Conservation (phyloP, 225 moss, liverwort and hornwort species). For the Sphagnum contortum region DNA sequence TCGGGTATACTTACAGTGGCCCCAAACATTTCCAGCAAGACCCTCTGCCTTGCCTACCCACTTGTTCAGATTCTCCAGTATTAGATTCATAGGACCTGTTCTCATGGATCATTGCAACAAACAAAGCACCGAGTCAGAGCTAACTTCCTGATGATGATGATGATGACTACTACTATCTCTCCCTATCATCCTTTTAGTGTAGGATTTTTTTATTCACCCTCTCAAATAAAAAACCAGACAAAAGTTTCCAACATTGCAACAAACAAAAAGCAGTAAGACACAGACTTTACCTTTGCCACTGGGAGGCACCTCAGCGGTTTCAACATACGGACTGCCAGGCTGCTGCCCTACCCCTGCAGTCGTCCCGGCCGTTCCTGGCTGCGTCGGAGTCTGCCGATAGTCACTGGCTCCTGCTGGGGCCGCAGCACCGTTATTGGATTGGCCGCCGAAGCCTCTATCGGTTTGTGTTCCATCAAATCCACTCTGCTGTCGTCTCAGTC, state of each 20-base stretch:
- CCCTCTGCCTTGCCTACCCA: constrained; percentile 47
- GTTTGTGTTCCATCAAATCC: constrained; percentile 8
- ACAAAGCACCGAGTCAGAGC: no score
- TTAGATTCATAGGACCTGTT: constrained; percentile 53
- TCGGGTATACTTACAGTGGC: constrained; percentile 45
- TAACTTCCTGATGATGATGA: background rate
- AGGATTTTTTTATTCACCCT: no score
- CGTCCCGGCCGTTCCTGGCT: background rate
- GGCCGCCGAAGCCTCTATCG: constrained; percentile 24
- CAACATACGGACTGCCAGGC: constrained; percentile 49
- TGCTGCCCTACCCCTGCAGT: background rate
- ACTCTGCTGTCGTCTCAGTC: background rate
- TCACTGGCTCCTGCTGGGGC: no score
- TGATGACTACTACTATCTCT: constrained; percentile 15
- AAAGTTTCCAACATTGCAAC: no score
- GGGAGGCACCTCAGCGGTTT: constrained; percentile 32
- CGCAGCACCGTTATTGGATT: constrained; percentile 6
- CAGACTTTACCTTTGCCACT: constrained; percentile 1
- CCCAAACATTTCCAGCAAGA: constrained; percentile 55
- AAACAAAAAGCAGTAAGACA: no score
- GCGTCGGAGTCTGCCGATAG: background rate
- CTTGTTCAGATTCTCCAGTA: constrained; percentile 47
- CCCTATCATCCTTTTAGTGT: constrained; percentile 8
- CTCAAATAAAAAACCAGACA: no score
- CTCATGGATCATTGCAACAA: no score